Evolutionary conservation across 129 eudicot species (phyloP).

Genomic region (Lactuca saligna): DNA sequence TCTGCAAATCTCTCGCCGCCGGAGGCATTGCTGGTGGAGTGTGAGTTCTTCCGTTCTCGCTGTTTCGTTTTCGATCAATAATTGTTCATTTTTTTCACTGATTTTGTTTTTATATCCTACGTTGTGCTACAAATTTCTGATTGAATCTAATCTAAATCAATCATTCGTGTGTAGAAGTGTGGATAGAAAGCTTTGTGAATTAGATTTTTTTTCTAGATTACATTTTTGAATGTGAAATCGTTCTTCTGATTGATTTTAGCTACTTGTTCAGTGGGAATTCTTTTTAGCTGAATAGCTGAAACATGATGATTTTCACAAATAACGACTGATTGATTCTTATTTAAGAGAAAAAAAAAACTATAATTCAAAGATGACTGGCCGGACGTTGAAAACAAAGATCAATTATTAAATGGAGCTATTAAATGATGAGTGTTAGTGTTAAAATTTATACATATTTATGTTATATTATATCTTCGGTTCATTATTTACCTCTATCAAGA

Average conservation of each 20-base stretch:
- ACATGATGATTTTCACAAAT: background rate
- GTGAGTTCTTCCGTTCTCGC: conserved; percentile 40
- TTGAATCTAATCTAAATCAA: background rate
- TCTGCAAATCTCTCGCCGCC: conserved; percentile 89
- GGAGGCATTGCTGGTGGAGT: conserved; percentile 98
- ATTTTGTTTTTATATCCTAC: background rate
- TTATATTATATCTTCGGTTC: background rate
- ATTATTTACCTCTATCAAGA: background rate
- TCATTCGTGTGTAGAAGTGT: background rate
- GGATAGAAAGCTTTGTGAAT: background rate
- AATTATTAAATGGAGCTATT: conserved; percentile 8
- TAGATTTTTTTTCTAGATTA: conserved; percentile 7
- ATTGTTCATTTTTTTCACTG: background rate
- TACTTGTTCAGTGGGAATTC: background rate
- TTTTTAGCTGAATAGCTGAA: conserved; percentile 7
- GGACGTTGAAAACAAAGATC: conserved; percentile 11
- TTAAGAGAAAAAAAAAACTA: background rate
- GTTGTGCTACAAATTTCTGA: background rate
- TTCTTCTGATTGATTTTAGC: background rate
- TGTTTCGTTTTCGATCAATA: background rate
- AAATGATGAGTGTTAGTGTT: conserved; percentile 10
- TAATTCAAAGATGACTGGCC: conserved; percentile 2
- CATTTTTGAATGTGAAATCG: background rate
- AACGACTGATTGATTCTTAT: background rate
- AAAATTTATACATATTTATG: background rate